Evolutionary conservation across 1,284 basidiomycete species (phyloP).

Genomic region (Ceratobasidium sp.): DNA sequence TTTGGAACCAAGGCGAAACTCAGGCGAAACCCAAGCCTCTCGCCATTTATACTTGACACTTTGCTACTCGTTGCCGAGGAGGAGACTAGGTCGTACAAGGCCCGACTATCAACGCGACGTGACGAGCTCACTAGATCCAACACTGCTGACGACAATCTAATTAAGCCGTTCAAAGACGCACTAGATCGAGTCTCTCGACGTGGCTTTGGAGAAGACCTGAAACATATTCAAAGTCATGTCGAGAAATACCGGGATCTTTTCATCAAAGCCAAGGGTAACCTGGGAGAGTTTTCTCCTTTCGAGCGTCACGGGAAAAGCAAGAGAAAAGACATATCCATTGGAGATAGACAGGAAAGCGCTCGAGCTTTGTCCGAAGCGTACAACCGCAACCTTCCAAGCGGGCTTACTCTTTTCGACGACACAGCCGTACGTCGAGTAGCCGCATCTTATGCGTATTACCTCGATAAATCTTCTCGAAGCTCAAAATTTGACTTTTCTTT

Average conservation of each 20-base stretch:
- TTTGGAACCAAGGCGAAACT: neutral
- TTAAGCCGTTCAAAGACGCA: slow-evolving; percentile 35
- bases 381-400: neutral
- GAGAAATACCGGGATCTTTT: slow-evolving; percentile 19
- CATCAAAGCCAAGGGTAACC: neutral
- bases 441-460: too few relatives aligned
- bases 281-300: neutral
- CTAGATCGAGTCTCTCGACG: neutral
- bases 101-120: slow-evolving; percentile 4
- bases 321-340: neutral
- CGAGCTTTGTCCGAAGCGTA: slow-evolving; percentile 29
- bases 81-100: slow-evolving; percentile 18
- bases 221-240: slow-evolving; percentile 38
- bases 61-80: slow-evolving; percentile 32
- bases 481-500: slow-evolving; percentile 10
- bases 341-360: slow-evolving; percentile 22
- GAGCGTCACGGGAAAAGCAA: neutral
- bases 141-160: slow-evolving; percentile 21
- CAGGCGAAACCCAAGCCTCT: neutral
- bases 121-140: neutral
- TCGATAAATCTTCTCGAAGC: too few relatives aligned
- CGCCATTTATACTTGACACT: slow-evolving; percentile 45
- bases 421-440: slow-evolving; percentile 9
- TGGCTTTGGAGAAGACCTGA: slow-evolving; percentile 26
- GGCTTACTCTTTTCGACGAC: slow-evolving; percentile 26